Evolutionary conservation across 2,329 filamentous ascomycete genomes (phyloP), one percentile per base, ranked within the genome.

Genomic region (Septoria linicola): DNA sequence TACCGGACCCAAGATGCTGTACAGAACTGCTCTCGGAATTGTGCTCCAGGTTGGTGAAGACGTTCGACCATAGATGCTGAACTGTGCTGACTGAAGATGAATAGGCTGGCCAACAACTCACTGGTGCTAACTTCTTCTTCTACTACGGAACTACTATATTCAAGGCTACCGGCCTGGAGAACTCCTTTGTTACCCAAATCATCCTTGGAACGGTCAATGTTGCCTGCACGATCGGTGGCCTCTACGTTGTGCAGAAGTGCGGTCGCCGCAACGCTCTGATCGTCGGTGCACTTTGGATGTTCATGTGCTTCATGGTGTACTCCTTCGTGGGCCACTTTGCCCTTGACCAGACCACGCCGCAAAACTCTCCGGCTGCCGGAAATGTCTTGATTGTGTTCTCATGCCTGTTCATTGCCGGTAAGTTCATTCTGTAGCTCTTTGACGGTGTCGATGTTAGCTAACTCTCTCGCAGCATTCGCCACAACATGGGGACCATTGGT

Each of bases 241-340:
- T 78, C 11, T 76, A 68, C 51, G 69, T 76, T 43, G 73, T 77
- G 10, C 74, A 77, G 63, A 73, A 72, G 57, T 76, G 69, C 63
- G 75, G 75, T 37, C 73, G 76, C 43, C 73, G 76, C 2, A 71
- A 71, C 2, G 68, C 76, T 1, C 68, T 78, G 11, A 68, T 78
- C 39, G 70, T 70, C 35, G 76, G 76, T 21, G 75, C 74, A 2
- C 58, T 57, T 3, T 69, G 67, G 65, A 65, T 66, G 52, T 64
- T 67, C 55, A 63, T 68, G 58, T 68, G 89, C 68, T 90, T 90
- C 70, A 70, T 87, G 62, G 75, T 88, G 53, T 78, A 84, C 54
- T 59, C 67, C 4, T 64, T 64, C 16, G 64, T 69, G 14, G 63
- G 65, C 34, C 54, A 63, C 41, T 66, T 62, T 39, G 46, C 55